Evolutionary conservation across 176 grass and related monocot species (phyloP), one percentile per base, ranked within the genome.

Genomic region (Triticum urartu): DNA sequence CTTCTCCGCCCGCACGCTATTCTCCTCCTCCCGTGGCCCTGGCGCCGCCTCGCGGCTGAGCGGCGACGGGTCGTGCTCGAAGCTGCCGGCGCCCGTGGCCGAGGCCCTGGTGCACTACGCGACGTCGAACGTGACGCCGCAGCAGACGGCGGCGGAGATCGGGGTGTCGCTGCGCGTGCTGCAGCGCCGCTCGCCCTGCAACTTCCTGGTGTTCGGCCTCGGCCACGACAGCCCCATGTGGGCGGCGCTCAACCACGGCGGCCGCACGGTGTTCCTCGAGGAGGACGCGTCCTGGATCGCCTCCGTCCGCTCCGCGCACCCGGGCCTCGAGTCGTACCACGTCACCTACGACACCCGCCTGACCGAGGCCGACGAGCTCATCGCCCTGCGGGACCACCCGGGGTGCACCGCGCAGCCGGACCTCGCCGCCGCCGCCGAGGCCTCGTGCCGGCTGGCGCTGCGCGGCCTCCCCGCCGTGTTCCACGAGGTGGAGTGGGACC

Each of bases 231-330:
- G 79, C 60, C 86, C 93, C 0, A 91, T 95, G 78, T 98, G 97
- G 97, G 89, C 92, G 26, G 97, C 97, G 39, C 92, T 98, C 26
- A 98, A 98, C 91, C 84, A 85, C 79, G 97, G 94, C 66, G 97
- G 97, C 4, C 93, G 90, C 9, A 99, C 97, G 0, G 94, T 93
- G 5, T 99, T 99, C 89, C 82, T 98, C 8, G 97, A 98, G 50
- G 97, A 98, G 85, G 94, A 98, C 89, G 93, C 94, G 17, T 71
- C 93, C 42, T 98, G 94, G 88, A 94, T 98, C 83, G 69, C 88
- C 6, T 47, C 30, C 85, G 58, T 98, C 3, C 72, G 67, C 7
- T 4, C 74, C 33, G 67, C 6, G 3, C 92, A 94, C 82, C 94
- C 90, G 3, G 42, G 67, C 0, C 81, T 98, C 7, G 92, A 98